Evolutionary conservation across 1,139 yeast species (phyloP).

Genomic region (Kodamaea suecica): DNA sequence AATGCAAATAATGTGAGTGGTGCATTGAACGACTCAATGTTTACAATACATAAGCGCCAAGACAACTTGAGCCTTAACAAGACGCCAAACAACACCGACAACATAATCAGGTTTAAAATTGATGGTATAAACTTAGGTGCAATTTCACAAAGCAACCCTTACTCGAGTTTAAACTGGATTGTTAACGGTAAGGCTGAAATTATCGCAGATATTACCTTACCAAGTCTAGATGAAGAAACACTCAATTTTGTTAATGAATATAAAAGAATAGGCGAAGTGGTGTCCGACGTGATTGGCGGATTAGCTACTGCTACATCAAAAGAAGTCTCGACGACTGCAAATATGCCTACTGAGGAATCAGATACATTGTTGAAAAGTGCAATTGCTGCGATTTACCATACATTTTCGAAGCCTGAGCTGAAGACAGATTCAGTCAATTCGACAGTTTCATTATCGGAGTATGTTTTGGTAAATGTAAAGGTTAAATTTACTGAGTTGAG

Average conservation of each 20-base stretch:
- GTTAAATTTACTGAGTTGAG: constrained; percentile 59
- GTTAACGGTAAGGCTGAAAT: constrained; percentile 68
- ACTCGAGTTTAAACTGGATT: constrained; percentile 64
- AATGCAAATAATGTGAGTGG: constrained; percentile 71
- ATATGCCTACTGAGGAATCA: constrained; percentile 5
- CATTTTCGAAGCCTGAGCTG: constrained; percentile 26
- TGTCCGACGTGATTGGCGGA: constrained; percentile 29
- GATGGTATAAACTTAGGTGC: constrained; percentile 60
- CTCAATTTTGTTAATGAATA: constrained; percentile 24
- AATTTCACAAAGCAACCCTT: constrained; percentile 32
- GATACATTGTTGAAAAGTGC: constrained; percentile 39
- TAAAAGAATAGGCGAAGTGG: constrained; percentile 24
- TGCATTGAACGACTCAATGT: constrained; percentile 67
- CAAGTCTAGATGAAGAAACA: constrained; percentile 33
- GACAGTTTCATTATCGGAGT: constrained; percentile 30
- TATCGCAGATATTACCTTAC: constrained; percentile 67
- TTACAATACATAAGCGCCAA: constrained; percentile 64
- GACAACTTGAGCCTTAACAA: constrained; percentile 23
- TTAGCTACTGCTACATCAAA: constrained; percentile 21
- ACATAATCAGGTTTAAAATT: constrained; percentile 57
- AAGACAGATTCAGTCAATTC: background rate
- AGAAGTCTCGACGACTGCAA: too few relatives aligned
- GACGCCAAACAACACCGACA: constrained; percentile 26
- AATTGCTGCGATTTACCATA: constrained; percentile 42
- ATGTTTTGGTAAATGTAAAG: constrained; percentile 63